Conservation (phyloP, 495 filamentous ascomycete genomes). For the Neurospora africana region DNA sequence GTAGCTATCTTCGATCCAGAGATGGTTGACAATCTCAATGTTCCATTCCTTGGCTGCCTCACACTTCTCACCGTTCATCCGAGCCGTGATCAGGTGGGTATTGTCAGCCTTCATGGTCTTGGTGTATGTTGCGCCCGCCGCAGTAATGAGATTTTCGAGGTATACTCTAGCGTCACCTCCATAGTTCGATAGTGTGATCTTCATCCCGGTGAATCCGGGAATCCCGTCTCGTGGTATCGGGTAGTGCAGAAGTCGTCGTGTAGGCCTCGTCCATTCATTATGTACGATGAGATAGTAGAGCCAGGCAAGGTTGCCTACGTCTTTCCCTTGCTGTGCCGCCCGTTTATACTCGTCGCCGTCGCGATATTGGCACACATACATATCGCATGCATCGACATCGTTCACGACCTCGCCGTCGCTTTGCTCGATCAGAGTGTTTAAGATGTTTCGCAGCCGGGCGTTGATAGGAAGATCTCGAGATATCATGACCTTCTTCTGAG, state of each 20-base stretch:
- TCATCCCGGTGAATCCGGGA: slow-evolving; percentile 63
- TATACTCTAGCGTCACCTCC: slow-evolving; percentile 88
- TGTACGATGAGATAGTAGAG: slow-evolving; percentile 82
- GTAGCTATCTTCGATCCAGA: slow-evolving; percentile 98
- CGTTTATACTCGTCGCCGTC: slow-evolving; percentile 68
- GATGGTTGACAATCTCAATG: slow-evolving; percentile 79
- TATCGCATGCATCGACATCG: slow-evolving; percentile 60
- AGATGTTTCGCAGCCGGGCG: slow-evolving; percentile 49
- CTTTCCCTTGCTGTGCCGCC: slow-evolving; percentile 62
- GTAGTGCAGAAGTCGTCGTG: slow-evolving; percentile 77
- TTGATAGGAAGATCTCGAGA: slow-evolving; percentile 61
- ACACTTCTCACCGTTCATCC: slow-evolving; percentile 80
- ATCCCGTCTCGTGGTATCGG: slow-evolving; percentile 65
- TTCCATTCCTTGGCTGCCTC: slow-evolving; percentile 86
- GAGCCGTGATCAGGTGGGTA: slow-evolving; percentile 88
- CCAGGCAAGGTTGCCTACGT: slow-evolving; percentile 89
- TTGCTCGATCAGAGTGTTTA: slow-evolving; percentile 56
- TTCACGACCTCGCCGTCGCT: slow-evolving; percentile 60
- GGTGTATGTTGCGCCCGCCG: slow-evolving; percentile 75
- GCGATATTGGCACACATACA: slow-evolving; percentile 78
- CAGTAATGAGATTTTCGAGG: slow-evolving; percentile 80
- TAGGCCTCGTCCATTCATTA: slow-evolving; percentile 76
- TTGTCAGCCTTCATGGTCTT: slow-evolving; percentile 90
- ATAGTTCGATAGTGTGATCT: slow-evolving; percentile 90
- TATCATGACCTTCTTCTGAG: slow-evolving; percentile 54